Evolutionary conservation across 306 rosid species (phyloP), one percentile per base, ranked within the genome.

Genomic region (Astragalus glycyphyllos): DNA sequence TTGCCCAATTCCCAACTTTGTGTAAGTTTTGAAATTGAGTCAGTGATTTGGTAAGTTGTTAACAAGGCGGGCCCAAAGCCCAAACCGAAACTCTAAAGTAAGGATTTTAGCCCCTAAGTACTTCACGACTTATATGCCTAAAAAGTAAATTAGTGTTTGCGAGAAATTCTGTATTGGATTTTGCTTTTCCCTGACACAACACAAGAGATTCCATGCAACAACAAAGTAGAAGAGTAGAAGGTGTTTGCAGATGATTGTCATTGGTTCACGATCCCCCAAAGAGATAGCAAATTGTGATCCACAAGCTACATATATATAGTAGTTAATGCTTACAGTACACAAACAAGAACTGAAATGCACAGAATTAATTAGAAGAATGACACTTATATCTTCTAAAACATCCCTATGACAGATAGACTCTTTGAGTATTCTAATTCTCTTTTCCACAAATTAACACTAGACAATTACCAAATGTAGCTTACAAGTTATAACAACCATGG

Each of bases 251-350:
- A 44, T 53, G 41, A 63, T 72, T 7, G 45, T 75, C 53, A 68
- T 49, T 65, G 26, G 51, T 46, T 46, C 80, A 68, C 75, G 13
- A 60, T 69, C 68, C 69, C 72, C 77, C 62, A 78, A 11, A 65
- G 23, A 72, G 73, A 78, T 71, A 72, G 55, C 78, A 72, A 68
- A 72, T 47, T 72, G 82, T 46, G 57, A 72, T 57, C 29, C 55
- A 56, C 73, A 71, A 35, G 40, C 40, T 35, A 34, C 17, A 56
- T 13, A n/a, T n/a, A n/a, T n/a, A 31, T 40, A 26, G 4, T 26
- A 26, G 4, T 26, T 26, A 26, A 26, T 26, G 31, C 31, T 26
- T 26, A 26, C 23, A 0, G 23, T 20, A 20, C 31, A 26, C 4
- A 26, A 26, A 26, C 31, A 26, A 57, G 42, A 68, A 71, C 20